Evolutionary conservation across 495 filamentous ascomycete genomes (phyloP).

Genomic region (Penicillium cataractarum): DNA sequence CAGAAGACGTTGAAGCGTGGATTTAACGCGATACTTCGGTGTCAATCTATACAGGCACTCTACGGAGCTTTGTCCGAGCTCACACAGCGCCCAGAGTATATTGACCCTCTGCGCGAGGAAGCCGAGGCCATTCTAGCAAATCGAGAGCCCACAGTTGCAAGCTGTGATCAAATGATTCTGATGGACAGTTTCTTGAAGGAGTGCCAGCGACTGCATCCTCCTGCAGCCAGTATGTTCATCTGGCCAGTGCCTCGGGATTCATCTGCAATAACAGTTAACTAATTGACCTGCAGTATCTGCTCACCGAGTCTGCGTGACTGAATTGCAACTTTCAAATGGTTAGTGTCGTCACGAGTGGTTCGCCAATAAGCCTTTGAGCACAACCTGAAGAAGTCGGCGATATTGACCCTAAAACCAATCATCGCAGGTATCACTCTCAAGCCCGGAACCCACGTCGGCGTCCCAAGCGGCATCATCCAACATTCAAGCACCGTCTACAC

Average conservation of each 20-base stretch:
- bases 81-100: slow-evolving; percentile 31
- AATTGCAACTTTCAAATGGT: slow-evolving; percentile 29
- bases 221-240: slow-evolving; percentile 29
- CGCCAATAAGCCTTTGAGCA: not conserved
- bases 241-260: not conserved
- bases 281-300: slow-evolving; percentile 28
- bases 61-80: slow-evolving; percentile 31
- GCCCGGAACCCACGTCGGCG: slow-evolving; percentile 28
- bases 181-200: slow-evolving; percentile 38
- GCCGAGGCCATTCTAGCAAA: slow-evolving; percentile 13
- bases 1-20: not conserved
- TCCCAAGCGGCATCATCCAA: slow-evolving; percentile 32
- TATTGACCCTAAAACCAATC: not conserved
- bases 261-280: not conserved
- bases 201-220: slow-evolving; percentile 31
- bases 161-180: slow-evolving; percentile 25
- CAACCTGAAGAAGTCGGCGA: not conserved
- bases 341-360: not conserved
- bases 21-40: not conserved
- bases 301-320: slow-evolving; percentile 26
- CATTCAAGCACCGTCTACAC: slow-evolving; percentile 20
- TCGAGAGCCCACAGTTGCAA: slow-evolving; percentile 16
- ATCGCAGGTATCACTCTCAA: slow-evolving; percentile 27
- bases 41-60: slow-evolving; percentile 19
- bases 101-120: slow-evolving; percentile 31